Percentiles rank a stretch among this genome's conserved stretches.
These are phyloP conservation scores for Euphorbia celastroides DNA, from an alignment of 441 rosid species.

Conservation along the genomic window DNA sequence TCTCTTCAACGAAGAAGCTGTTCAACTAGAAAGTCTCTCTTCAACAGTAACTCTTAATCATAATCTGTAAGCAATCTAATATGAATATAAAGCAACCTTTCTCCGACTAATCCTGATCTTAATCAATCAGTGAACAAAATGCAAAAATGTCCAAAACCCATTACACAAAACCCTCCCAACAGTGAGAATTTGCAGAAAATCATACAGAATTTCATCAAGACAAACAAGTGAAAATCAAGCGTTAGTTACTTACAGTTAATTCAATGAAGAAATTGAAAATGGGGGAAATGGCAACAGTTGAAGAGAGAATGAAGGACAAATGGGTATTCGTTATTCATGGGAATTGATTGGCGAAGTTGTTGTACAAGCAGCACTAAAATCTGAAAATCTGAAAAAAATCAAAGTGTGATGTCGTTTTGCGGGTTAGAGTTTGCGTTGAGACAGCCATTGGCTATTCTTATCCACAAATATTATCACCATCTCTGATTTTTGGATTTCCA, in stretches of 20 bases:
- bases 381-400: neutral
- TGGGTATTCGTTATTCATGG: conserved; percentile 2
- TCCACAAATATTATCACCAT: conserved; percentile 46
- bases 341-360: neutral
- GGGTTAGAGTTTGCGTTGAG: conserved; percentile 27
- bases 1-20: too few species aligned
- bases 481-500: conserved; percentile 21
- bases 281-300: neutral
- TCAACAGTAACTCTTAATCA: too few species aligned
- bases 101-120: too few species aligned
- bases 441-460: conserved; percentile 33
- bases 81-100: too few species aligned
- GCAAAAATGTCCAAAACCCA: neutral
- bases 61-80: too few species aligned
- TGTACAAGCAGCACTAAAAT: conserved; percentile 21
- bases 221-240: neutral
- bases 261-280: conserved; percentile 1
- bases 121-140: neutral
- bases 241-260: neutral
- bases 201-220: neutral
- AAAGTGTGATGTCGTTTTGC: conserved; percentile 12
- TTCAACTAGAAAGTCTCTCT: too few species aligned
- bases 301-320: neutral
- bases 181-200: neutral
- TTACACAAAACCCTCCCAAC: neutral